phyloP scores from a whole-genome alignment of 2,329 filamentous ascomycete species.

The Neonectria ditissima region DNA sequence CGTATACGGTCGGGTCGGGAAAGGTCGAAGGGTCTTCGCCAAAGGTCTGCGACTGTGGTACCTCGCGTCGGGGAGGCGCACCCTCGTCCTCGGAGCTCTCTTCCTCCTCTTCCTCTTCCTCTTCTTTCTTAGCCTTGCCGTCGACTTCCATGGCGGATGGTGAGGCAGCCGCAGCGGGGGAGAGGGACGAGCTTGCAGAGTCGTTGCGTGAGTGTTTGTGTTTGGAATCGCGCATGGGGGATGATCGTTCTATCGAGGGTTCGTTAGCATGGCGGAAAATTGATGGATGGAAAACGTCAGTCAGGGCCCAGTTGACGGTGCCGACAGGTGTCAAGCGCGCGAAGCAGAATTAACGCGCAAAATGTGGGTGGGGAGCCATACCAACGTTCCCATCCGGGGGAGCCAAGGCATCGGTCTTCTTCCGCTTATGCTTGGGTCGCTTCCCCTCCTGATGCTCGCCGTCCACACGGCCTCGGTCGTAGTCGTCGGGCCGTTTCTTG shows the following conservation, averaged over 20 bases:
- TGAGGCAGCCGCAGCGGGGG: slow-evolving; percentile 64
- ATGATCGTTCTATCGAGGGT: slow-evolving; percentile 61
- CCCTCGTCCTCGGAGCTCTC: slow-evolving; percentile 71
- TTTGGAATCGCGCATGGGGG: slow-evolving; percentile 65
- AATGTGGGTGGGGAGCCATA: slow-evolving; percentile 36
- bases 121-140: slow-evolving; percentile 58
- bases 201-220: slow-evolving; percentile 64
- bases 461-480: slow-evolving; percentile 59
- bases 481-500: slow-evolving; percentile 71
- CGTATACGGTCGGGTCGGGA: slow-evolving; percentile 91
- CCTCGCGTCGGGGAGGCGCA: slow-evolving; percentile 70
- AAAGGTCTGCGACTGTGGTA: slow-evolving; percentile 87
- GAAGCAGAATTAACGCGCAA: slow-evolving; percentile 5
- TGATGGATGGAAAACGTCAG: not conserved
- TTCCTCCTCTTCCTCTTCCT: slow-evolving; percentile 58
- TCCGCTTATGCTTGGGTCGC: slow-evolving; percentile 80
- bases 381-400: slow-evolving; percentile 59
- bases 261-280: slow-evolving; percentile 26
- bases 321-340: slow-evolving; percentile 1
- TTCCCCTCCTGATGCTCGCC: slow-evolving; percentile 65
- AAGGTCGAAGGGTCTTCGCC: slow-evolving; percentile 94
- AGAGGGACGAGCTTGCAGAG: slow-evolving; percentile 70
- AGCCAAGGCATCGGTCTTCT: slow-evolving; percentile 73
- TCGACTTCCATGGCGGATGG: slow-evolving; percentile 70
- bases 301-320: not conserved